Evolutionary conservation across 2,329 filamentous ascomycete genomes (phyloP), one percentile per base, ranked within the genome.

Genomic region (Cladobotryum protrusum): DNA sequence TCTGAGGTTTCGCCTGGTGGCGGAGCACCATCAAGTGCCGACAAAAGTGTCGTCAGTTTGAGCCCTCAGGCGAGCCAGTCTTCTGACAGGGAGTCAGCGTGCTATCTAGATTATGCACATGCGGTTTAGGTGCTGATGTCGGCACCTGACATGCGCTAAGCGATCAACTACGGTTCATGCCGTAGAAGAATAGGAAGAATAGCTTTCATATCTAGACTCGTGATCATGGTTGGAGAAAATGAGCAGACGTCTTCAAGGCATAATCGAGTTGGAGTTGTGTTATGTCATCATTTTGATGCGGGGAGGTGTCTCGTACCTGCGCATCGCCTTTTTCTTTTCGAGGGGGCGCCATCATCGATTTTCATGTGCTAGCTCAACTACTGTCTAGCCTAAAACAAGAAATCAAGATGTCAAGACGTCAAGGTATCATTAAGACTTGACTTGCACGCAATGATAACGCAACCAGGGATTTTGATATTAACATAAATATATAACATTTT

Each of bases 41-140:
- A 47, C 18, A 33, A 36, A 29, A 34, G 32, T 18, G 40, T 37
- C 39, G 43, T 39, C 33, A 24, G 36, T 20, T n/a, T n/a, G n/a
- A n/a, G 36, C 51, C 47, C 37, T 43, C 61, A 63, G 59, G 56
- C 56, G 61, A 52, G 48, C 49, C 50, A 54, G 61, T 66, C 63
- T 63, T 61, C 61, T 66, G 63, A 66, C 56, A 52, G 41, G 47
- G 34, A 48, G 50, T 42, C 39, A 37, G 48, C 35, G 41, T 35
- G 41, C 45, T 40, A 34, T 33, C 36, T 17, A 45, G 35, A 41
- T 34, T 34, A 40, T 44, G 45, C 53, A 52, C 52, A 52, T 52
- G 50, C 48, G 45, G 50, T 36, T 20, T 18, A 14, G 43, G 34
- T 45, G 50, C 24, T 53, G 50, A 52, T 52, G 45, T 49, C 33